phyloP scores from a whole-genome alignment of 176 grass and related monocot genomes.

The Aegilops umbellulata region DNA sequence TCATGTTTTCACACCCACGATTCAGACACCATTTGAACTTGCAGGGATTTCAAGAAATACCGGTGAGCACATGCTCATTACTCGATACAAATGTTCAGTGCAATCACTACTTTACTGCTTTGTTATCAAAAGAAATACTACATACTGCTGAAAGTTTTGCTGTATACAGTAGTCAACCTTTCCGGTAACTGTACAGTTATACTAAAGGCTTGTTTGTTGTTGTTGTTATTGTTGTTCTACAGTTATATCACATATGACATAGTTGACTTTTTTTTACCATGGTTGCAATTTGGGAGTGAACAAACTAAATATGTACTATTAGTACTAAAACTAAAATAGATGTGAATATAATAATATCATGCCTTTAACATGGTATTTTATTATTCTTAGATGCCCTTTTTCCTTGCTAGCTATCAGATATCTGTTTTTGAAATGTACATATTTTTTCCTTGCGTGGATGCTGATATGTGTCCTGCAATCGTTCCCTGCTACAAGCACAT shows the following conservation, averaged over 20 bases:
- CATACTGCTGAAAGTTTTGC: conserved; percentile 16
- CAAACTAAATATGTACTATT: neutral
- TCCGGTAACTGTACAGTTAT: conserved; percentile 17
- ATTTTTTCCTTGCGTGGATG: conserved; percentile 1
- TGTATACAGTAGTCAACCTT: conserved; percentile 9
- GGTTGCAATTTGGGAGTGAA: neutral
- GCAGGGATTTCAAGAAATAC: conserved; percentile 55
- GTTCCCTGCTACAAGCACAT: neutral
- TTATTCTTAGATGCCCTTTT: neutral
- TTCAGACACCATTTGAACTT: conserved; percentile 47
- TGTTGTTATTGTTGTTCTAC: neutral
- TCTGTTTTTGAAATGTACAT: neutral
- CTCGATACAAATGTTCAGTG: neutral
- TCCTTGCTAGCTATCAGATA: neutral
- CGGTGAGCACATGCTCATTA: conserved; percentile 49
- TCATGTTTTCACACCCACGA: conserved; percentile 52
- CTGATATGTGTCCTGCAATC: neutral
- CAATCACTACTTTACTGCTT: neutral
- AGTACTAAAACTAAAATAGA: conserved; percentile 4
- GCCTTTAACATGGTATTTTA: neutral
- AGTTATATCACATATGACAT: neutral
- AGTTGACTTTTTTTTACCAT: conserved; percentile 14
- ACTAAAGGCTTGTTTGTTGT: neutral
- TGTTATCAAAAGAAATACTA: neutral
- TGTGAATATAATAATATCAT: neutral